These are phyloP conservation scores for Coemansia asiatica DNA, from an alignment of 192 early-diverging fungal species.

Conservation along the genomic window DNA sequence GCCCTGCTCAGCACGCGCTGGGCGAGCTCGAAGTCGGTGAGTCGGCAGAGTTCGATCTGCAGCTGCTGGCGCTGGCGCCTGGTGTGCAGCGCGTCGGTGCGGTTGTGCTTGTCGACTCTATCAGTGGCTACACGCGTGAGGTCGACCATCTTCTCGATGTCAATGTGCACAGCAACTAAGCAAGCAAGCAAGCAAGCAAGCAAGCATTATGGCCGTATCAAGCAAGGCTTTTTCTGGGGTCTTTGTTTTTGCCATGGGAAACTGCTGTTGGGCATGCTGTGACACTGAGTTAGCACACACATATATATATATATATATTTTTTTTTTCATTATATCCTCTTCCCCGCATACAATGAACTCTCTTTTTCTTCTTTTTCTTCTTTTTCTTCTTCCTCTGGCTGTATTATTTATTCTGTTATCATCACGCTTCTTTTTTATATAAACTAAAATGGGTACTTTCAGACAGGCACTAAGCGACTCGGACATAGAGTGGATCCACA, in stretches of 20 bases:
- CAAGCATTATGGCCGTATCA: too few species aligned
- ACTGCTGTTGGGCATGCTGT: too few species aligned
- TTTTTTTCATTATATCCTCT: not conserved
- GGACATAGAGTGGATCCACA: conserved; percentile 56
- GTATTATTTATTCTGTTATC: not conserved
- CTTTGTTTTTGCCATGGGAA: too few species aligned
- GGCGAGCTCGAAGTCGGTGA: conserved; percentile 64
- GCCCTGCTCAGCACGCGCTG: conserved; percentile 47
- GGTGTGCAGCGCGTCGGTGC: conserved; percentile 87
- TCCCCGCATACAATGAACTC: too few species aligned
- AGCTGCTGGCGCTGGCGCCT: conserved; percentile 79
- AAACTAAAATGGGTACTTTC: conserved; percentile 51
- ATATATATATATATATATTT: not conserved
- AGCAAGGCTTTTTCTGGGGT: too few species aligned
- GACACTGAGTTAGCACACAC: conserved; percentile 1
- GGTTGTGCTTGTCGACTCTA: conserved; percentile 67
- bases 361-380: not conserved
- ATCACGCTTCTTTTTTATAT: not conserved
- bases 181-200: too few species aligned
- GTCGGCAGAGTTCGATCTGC: conserved; percentile 63
- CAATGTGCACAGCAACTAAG: conserved; percentile 51
- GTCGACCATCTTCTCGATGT: conserved; percentile 77
- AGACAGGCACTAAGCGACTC: conserved; percentile 47
- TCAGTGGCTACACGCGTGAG: conserved; percentile 74
- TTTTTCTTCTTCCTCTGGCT: not conserved